These are phyloP conservation scores for Candida ficus DNA, from an alignment of 805 yeast genomes.

Conservation along the genomic window DNA sequence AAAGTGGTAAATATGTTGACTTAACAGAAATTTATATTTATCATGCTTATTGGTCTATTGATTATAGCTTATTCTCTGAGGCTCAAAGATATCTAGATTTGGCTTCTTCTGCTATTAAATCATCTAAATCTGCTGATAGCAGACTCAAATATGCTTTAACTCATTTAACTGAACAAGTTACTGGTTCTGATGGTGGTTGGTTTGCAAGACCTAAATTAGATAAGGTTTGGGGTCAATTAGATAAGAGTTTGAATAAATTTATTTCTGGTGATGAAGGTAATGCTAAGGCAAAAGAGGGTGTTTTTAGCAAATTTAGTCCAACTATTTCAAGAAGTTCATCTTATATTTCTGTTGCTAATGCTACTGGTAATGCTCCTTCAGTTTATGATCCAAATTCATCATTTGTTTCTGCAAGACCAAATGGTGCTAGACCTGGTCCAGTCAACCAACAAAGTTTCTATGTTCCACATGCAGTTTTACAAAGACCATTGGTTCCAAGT, in stretches of 20 bases:
- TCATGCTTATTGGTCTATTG: constrained; percentile 69
- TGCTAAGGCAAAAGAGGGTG: constrained; percentile 39
- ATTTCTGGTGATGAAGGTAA: constrained; percentile 79
- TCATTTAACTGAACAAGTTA: constrained; percentile 40
- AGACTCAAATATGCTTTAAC: constrained; percentile 30
- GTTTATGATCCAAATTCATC: constrained; percentile 7
- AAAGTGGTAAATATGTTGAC: constrained; percentile 31
- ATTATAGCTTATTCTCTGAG: constrained; percentile 50
- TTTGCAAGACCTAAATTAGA: constrained; percentile 73
- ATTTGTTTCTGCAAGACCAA: not conserved
- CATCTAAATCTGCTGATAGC: constrained; percentile 33
- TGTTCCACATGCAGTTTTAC: not conserved
- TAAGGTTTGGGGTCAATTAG: constrained; percentile 83
- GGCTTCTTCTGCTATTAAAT: constrained; percentile 35
- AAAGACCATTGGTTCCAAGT: no score
- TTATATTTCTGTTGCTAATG: constrained; percentile 15
- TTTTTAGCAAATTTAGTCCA: constrained; percentile 70
- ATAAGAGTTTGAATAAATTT: constrained; percentile 69
- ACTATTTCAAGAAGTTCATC: constrained; percentile 52
- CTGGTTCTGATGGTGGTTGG: constrained; percentile 65
- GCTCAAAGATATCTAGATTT: constrained; percentile 62
- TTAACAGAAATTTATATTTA: constrained; percentile 54
- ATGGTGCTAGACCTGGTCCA: no score
- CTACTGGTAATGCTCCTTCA: constrained; percentile 2
- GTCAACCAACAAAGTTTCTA: no score